These are phyloP conservation scores for Quercus cerris DNA, from an alignment of 306 rosid species.

Conservation along the genomic window DNA sequence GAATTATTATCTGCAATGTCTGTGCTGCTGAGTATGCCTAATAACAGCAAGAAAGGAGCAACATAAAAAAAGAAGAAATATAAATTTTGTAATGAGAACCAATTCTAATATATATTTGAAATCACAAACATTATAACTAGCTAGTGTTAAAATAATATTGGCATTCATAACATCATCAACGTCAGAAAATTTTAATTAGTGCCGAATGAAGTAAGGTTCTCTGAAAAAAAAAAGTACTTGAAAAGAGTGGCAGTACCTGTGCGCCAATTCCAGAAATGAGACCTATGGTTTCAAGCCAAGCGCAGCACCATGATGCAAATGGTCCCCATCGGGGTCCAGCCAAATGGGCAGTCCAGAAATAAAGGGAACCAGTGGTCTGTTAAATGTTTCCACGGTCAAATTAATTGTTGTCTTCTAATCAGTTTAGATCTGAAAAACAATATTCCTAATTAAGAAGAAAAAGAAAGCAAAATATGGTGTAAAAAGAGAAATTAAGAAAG, in stretches of 20 bases:
- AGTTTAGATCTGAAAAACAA: too few species aligned
- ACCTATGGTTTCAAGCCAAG: constrained; percentile 89
- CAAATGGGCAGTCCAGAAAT: constrained; percentile 95
- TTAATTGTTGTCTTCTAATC: not conserved
- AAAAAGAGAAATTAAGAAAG: not conserved
- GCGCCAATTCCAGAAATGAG: constrained; percentile 81
- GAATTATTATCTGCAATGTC: constrained; percentile 67
- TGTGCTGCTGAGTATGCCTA: constrained; percentile 92
- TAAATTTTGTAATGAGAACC: too few species aligned
- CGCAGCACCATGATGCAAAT: constrained; percentile 91
- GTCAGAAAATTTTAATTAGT: too few species aligned
- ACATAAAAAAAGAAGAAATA: not conserved
- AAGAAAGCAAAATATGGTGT: too few species aligned
- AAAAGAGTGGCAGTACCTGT: constrained; percentile 49
- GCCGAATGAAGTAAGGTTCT: too few species aligned
- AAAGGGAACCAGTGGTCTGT: constrained; percentile 89
- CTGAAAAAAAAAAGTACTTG: too few species aligned
- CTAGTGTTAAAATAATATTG: too few species aligned
- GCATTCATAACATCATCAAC: too few species aligned
- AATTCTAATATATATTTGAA: too few species aligned
- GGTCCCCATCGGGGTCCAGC: constrained; percentile 94
- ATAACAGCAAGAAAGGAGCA: constrained; percentile 9
- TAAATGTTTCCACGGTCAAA: constrained; percentile 1
- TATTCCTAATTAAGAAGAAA: too few species aligned
- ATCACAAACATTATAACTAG: too few species aligned